Percentiles rank a stretch among this genome's conserved stretches.
Conservation (phyloP, 768 basidiomycete genomes). For the Leccinum barrowsii region DNA sequence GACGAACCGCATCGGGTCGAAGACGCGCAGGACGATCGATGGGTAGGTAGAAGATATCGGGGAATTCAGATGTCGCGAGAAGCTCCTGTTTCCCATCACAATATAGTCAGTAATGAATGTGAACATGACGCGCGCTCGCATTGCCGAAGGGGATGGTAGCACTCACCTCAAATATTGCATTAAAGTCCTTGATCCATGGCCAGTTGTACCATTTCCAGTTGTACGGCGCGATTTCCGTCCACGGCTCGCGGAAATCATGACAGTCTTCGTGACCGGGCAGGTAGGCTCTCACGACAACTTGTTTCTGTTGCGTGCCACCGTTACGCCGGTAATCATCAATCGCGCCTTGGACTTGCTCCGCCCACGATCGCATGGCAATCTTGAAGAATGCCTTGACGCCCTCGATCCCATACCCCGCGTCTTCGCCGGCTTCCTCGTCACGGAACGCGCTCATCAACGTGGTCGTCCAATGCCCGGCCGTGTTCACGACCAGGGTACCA, state of each 20-base stretch:
- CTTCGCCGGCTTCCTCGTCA: constrained; percentile 28
- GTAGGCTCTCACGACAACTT: constrained; percentile 59
- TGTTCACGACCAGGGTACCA: constrained; percentile 59
- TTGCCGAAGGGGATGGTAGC: background rate
- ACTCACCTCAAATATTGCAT: constrained; percentile 55
- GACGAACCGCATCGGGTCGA: constrained; percentile 61
- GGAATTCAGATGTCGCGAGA: constrained; percentile 41
- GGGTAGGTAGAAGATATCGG: constrained; percentile 53
- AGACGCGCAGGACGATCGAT: constrained; percentile 62
- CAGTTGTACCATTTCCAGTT: constrained; percentile 60
- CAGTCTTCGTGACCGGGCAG: constrained; percentile 66
- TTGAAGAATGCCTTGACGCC: constrained; percentile 56
- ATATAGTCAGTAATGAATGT: constrained; percentile 1
- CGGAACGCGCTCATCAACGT: constrained; percentile 45
- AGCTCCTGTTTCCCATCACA: constrained; percentile 34
- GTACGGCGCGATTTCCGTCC: constrained; percentile 42
- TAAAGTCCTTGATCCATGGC: constrained; percentile 56
- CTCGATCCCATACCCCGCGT: constrained; percentile 47
- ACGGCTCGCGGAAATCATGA: constrained; percentile 45
- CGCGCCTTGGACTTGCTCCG: constrained; percentile 44
- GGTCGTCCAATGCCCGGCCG: constrained; percentile 69
- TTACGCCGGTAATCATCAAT: constrained; percentile 34
- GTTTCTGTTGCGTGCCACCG: constrained; percentile 31
- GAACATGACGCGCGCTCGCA: background rate
- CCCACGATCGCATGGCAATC: constrained; percentile 56